phyloP scores from a whole-genome alignment of 202 grass and related monocot genomes.

The Alloteropsis angusta region DNA sequence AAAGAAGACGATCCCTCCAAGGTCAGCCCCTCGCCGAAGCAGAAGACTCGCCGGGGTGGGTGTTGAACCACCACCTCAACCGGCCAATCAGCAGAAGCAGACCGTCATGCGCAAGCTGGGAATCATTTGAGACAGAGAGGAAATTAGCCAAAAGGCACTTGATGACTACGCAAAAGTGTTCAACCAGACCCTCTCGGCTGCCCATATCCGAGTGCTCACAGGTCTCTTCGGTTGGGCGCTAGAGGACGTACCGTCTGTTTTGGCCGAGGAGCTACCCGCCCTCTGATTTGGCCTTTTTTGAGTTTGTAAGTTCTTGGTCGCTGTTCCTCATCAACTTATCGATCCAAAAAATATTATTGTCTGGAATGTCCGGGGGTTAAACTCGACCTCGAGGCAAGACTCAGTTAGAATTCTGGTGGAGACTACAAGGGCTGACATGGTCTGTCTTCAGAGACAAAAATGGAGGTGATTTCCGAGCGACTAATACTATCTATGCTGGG shows the following conservation, averaged over 20 bases:
- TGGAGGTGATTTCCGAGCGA: neutral
- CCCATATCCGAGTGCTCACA: no score
- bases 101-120: no score
- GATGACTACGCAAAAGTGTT: no score
- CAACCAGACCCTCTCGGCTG: no score
- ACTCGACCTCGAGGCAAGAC: neutral
- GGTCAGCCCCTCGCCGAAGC: no score
- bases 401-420: neutral
- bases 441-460: neutral
- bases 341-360: neutral
- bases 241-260: neutral
- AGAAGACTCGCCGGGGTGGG: no score
- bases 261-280: neutral
- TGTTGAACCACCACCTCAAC: no score
- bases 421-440: neutral
- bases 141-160: no score
- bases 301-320: neutral
- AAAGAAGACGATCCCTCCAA: no score
- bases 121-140: no score
- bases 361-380: neutral
- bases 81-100: no score
- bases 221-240: neutral
- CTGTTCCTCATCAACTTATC: neutral
- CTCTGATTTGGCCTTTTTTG: neutral
- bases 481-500: neutral